Conservation (phyloP, 106 monocot species). For the Dendrobium nobile region DNA sequence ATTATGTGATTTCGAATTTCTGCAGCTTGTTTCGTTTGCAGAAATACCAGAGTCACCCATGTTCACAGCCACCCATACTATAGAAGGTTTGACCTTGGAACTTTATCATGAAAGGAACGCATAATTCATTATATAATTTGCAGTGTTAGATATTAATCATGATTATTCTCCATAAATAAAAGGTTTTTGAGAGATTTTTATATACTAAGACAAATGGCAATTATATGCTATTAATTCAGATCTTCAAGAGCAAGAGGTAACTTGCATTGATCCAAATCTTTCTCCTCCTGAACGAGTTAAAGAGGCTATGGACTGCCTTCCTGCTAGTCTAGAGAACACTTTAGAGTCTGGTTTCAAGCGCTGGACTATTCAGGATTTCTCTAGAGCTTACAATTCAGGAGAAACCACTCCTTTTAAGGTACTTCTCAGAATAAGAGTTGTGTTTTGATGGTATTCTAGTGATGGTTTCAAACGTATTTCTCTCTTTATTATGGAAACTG, state of each 20-base stretch:
- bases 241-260: conserved; percentile 54
- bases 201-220: not conserved
- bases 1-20: not conserved
- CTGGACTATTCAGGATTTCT: conserved; percentile 70
- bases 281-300: conserved; percentile 47
- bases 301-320: conserved; percentile 53
- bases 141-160: not conserved
- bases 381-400: conserved; percentile 55
- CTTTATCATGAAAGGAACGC: not conserved
- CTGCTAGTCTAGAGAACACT: conserved; percentile 17
- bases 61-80: conserved; percentile 44
- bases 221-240: conserved; percentile 24
- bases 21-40: conserved; percentile 73
- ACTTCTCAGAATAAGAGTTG: conserved; percentile 6
- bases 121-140: not conserved
- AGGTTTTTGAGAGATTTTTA: too few relatives aligned
- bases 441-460: not conserved
- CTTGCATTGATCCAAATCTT: conserved; percentile 26
- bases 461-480: not conserved
- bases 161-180: too few relatives aligned
- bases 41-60: conserved; percentile 64
- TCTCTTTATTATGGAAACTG: not conserved
- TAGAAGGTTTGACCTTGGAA: conserved; percentile 38
- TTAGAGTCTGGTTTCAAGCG: conserved; percentile 26
- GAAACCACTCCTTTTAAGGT: conserved; percentile 65